Evolutionary conservation across 108 stramenopile species (phyloP), one percentile per base, ranked within the genome.

Genomic region (Nannochloropsis oceanica): DNA sequence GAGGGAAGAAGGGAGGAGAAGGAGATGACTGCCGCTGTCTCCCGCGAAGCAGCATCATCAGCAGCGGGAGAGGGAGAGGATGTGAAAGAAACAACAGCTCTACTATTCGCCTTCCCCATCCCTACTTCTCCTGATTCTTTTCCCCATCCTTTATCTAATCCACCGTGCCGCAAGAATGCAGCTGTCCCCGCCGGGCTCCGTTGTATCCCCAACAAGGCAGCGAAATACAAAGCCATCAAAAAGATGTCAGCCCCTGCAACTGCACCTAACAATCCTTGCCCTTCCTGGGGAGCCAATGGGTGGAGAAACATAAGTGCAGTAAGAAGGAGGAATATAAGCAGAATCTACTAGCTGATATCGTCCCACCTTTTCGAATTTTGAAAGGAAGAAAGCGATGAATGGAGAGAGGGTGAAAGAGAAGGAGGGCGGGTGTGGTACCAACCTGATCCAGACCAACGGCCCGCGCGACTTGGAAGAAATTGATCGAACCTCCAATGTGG

Each of bases 201-300:
- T 22, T 88, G 44, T 5, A 80, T 84, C 26, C 84, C 87, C 42
- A 85, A 44, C 11, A 88, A 50, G 12, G 42, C 79, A 26, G 87
- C 81, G 43, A 88, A 88, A 44, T 88, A 85, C 25, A 85, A 20
- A 25, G 84, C 85, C 87, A 88, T 88, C 27, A 88, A 81, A 25
- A 88, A 85, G 18, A 88, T 73, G 44, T 88, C 87, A 26, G 82
- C 59, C 25, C 84, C 87, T n/a, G 87, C 87, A 14, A 88, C 44
- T 34, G 87, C 84, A 12, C 87, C 84, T 27, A 88, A 81, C 25
- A 88, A 14, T 13, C 84, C 85, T 11, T 44, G 80, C 25, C 83
- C 87, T 27, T 83, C 87, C 44, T 34, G 34, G 34, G 34, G 34
- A 5, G 34, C 34, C 34, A 5, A 34, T n/a, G n/a, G n/a, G n/a